Conservation (phyloP, 805 yeast genomes). For the Candida pseudofarinosa region DNA sequence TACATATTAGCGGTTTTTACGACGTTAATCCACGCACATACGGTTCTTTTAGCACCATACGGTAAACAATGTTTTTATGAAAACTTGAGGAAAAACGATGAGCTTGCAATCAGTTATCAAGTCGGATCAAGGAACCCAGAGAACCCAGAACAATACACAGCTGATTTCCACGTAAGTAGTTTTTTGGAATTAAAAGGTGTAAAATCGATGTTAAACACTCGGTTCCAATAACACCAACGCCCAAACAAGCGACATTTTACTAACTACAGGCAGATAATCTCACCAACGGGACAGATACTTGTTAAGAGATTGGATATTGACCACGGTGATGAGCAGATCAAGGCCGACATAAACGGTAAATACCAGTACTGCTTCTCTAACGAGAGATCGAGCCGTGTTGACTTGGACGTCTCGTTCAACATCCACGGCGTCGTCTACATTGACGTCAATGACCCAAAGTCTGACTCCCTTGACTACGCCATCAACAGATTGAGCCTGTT, state of each 20-base stretch:
- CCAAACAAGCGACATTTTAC: constrained; percentile 3
- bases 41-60: constrained; percentile 74
- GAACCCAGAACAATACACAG: constrained; percentile 58
- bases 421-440: constrained; percentile 90
- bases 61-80: constrained; percentile 90
- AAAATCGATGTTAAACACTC: neutral
- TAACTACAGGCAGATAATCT: constrained; percentile 18
- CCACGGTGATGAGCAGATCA: constrained; percentile 75
- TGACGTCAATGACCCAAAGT: constrained; percentile 69
- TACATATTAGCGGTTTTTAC: neutral
- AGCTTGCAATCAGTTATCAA: constrained; percentile 83
- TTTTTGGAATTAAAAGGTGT: neutral
- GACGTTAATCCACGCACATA: constrained; percentile 54
- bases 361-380: constrained; percentile 89
- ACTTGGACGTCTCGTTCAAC: constrained; percentile 92
- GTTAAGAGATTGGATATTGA: constrained; percentile 53
- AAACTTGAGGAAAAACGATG: constrained; percentile 75
- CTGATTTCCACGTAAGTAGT: constrained; percentile 50
- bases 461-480: constrained; percentile 79
- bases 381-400: constrained; percentile 64
- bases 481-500: constrained; percentile 70
- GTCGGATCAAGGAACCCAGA: constrained; percentile 85
- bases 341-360: constrained; percentile 66
- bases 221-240: no score
- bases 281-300: constrained; percentile 46